Percentiles rank a stretch among this genome's conserved stretches.
Evolutionary conservation across 768 basidiomycete genomes (phyloP).

Genomic region (Grammothele lineata): DNA sequence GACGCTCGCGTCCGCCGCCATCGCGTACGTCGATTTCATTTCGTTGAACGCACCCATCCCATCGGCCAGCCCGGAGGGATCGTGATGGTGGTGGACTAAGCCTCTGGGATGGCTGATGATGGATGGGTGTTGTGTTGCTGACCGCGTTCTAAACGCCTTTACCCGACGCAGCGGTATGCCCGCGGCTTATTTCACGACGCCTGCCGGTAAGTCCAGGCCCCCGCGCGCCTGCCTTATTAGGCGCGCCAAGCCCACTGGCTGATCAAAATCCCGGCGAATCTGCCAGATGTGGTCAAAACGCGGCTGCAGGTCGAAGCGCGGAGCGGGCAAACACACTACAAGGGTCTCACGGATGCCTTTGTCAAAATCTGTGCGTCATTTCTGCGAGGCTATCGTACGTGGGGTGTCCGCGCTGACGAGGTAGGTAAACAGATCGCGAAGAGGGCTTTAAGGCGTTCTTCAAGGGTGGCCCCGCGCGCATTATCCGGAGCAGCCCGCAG

Average conservation of each 20-base stretch:
- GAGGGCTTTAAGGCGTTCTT: constrained; percentile 88
- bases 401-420: neutral
- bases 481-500: constrained; percentile 86
- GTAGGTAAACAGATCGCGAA: constrained; percentile 57
- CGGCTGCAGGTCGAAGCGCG: constrained; percentile 90
- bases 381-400: no score
- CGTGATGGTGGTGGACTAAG: no score
- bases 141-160: no score
- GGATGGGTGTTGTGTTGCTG: constrained; percentile 12
- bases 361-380: constrained; percentile 74
- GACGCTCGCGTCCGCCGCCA: constrained; percentile 76
- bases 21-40: constrained; percentile 55
- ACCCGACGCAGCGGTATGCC: constrained; percentile 84
- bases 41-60: constrained; percentile 7
- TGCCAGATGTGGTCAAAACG: constrained; percentile 93
- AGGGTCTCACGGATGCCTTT: constrained; percentile 86
- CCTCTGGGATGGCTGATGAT: no score
- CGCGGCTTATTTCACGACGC: constrained; percentile 90
- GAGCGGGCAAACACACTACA: constrained; percentile 88
- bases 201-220: constrained; percentile 56
- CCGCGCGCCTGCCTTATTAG: no score
- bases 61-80: constrained; percentile 1
- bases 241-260: constrained; percentile 19
- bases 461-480: constrained; percentile 88
- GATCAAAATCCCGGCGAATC: constrained; percentile 9